Conservation (phyloP, 805 yeast genomes). For the Myxozyma mucilagina region DNA sequence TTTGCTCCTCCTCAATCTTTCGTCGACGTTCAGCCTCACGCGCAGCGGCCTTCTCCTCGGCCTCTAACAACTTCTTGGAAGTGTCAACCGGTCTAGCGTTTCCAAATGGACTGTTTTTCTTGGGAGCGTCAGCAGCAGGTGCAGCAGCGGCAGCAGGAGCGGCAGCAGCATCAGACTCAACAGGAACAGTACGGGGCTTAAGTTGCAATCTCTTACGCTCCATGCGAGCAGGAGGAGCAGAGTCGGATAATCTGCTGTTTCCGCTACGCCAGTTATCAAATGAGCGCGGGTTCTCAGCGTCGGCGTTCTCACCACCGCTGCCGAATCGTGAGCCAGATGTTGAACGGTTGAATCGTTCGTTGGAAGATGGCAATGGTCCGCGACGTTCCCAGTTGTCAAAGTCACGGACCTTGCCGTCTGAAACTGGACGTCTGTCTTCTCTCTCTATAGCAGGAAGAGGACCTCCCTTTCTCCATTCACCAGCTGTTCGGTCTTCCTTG, state of each 20-base stretch:
- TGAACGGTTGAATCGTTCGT: conserved; percentile 36
- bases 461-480: conserved; percentile 42
- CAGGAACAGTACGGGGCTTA: conserved; percentile 38
- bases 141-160: conserved; percentile 33
- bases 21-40: conserved; percentile 6
- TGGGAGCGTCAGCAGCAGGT: conserved; percentile 39
- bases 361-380: conserved; percentile 36
- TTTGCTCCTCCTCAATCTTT: neutral
- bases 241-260: conserved; percentile 29
- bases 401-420: conserved; percentile 51
- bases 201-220: conserved; percentile 45
- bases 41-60: conserved; percentile 47
- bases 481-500: conserved; percentile 31
- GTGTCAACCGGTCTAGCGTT: conserved; percentile 84
- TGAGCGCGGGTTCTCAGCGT: conserved; percentile 18
- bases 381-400: conserved; percentile 40
- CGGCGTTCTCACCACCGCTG: conserved; percentile 9
- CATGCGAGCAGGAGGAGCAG: conserved; percentile 44
- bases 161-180: conserved; percentile 36
- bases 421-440: conserved; percentile 32
- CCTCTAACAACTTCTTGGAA: conserved; percentile 60
- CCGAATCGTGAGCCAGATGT: conserved; percentile 13
- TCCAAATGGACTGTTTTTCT: conserved; percentile 70
- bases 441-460: conserved; percentile 54
- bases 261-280: conserved; percentile 41